Conservation (phyloP, 164 flowering plant species). For the Berberis thunbergii region DNA sequence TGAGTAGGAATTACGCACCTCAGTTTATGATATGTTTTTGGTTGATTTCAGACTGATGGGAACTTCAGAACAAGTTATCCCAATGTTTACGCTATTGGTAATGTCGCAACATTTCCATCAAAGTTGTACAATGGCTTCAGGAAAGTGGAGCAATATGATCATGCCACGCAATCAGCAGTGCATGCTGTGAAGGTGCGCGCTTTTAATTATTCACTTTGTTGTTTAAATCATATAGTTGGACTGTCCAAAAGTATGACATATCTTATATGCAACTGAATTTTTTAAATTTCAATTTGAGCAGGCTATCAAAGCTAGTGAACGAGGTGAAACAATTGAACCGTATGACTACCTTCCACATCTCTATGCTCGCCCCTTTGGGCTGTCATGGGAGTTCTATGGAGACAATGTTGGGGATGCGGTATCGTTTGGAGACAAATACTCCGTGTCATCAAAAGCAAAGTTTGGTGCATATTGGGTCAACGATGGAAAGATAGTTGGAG, state of each 20-base stretch:
- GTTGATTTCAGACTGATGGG: slow-evolving; percentile 70
- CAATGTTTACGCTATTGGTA: slow-evolving; percentile 93
- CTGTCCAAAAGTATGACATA: too few relatives aligned
- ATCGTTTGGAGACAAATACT: slow-evolving; percentile 69
- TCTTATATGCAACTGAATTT: too few relatives aligned
- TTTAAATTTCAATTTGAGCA: slow-evolving; percentile 14
- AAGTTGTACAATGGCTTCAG: slow-evolving; percentile 73
- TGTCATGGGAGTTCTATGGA: slow-evolving; percentile 98
- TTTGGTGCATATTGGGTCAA: slow-evolving; percentile 96
- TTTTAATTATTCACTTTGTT: too few relatives aligned
- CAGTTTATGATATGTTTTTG: background rate
- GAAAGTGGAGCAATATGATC: slow-evolving; percentile 98
- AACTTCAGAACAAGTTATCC: slow-evolving; percentile 82
- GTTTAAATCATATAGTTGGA: too few relatives aligned
- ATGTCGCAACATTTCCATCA: slow-evolving; percentile 94
- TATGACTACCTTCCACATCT: slow-evolving; percentile 95
- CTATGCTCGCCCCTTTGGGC: slow-evolving; percentile 91
- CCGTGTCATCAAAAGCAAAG: slow-evolving; percentile 58
- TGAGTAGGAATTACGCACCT: background rate
- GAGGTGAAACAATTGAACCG: slow-evolving; percentile 58
- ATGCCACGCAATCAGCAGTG: slow-evolving; percentile 98
- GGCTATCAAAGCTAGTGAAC: slow-evolving; percentile 83
- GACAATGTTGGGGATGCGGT: slow-evolving; percentile 93
- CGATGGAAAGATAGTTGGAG: slow-evolving; percentile 75
- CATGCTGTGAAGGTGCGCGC: slow-evolving; percentile 86